Evolutionary conservation across 2,329 filamentous ascomycete species (phyloP), one percentile per base, ranked within the genome.

Genomic region (Hypoxylon sp.): DNA sequence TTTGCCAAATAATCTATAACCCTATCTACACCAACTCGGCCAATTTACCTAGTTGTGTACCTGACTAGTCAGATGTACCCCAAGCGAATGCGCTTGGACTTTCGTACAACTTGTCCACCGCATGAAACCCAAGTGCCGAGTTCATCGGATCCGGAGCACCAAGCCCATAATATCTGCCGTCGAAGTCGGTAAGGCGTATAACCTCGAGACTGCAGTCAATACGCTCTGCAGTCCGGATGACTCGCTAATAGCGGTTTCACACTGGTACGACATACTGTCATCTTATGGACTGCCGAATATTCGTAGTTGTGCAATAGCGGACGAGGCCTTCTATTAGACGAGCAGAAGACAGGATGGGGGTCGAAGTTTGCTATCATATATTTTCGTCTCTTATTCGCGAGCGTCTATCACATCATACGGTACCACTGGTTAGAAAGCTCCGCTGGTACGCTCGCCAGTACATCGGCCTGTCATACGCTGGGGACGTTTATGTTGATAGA

Each of bases 231-330:
- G 63, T 0, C 3, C 70, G 15, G 70, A 70, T 4, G 73, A 78
- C 51, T 75, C 71, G n/a, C 65, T 79, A 17, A 77, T 77, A 71
- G 75, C 75, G 0, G 79, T 79, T 46, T 46, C 77, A 1, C 71
- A 78, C 22, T 78, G 76, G 77, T 66, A 73, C 17, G 71, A 74
- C 4, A 55, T 17, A n/a, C 37, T 41, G 11, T 13, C 15, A 37
- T 37, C 72, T 15, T 30, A 0, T 51, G 76, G 6, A 56, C 67
- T 3, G 30, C 26, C 5, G 56, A 34, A 2, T 34, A 43, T 20
- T 57, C 47, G 3, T 41, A 62, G 6, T 47, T 56, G 5, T n/a
- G 32, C 3, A 32, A 58, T 1, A 28, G 50, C 2, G 1, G 68
- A 76, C 17, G 69, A 76, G 11, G 65, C 58, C 1, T 77, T 78